phyloP scores from a whole-genome alignment of 192 early-diverging fungal genomes.

The Coemansia sp. region DNA sequence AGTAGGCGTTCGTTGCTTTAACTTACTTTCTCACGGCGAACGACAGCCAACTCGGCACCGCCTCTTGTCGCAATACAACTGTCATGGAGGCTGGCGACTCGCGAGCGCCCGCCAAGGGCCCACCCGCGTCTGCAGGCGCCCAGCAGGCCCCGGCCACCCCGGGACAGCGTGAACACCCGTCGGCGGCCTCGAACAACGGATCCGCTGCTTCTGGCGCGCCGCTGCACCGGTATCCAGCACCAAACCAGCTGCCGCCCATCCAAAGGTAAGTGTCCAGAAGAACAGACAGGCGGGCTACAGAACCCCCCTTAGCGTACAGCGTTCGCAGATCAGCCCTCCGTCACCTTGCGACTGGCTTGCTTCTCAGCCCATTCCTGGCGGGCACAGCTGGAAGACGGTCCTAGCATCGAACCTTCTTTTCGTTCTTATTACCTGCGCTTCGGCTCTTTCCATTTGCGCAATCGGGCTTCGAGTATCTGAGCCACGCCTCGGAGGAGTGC shows the following conservation, averaged over 20 bases:
- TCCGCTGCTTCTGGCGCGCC: conserved; percentile 9
- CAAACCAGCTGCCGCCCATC: conserved; percentile 45
- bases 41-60: too few relatives aligned
- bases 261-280: conserved; percentile 53
- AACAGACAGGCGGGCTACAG: too few relatives aligned
- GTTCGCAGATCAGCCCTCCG: too few relatives aligned
- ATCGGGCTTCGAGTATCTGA: conserved; percentile 1
- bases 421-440: too few relatives aligned
- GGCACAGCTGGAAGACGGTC: too few relatives aligned
- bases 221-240: conserved; percentile 16
- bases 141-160: conserved; percentile 3
- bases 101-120: conserved; percentile 6
- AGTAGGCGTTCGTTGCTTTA: neutral
- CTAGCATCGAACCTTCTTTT: too few relatives aligned
- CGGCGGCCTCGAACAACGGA: neutral
- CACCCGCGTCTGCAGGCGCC: neutral
- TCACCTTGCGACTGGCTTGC: too few relatives aligned
- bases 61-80: neutral
- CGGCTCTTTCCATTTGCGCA: neutral
- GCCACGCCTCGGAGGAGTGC: neutral
- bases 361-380: too few relatives aligned
- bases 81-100: conserved; percentile 17
- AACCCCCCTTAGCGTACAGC: too few relatives aligned
- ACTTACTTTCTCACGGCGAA: conserved; percentile 8
- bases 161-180: conserved; percentile 22